Evolutionary conservation across 352 stramenopile species (phyloP), one percentile per base, ranked within the genome.

Genomic region (Hyaloperonospora brassicae): DNA sequence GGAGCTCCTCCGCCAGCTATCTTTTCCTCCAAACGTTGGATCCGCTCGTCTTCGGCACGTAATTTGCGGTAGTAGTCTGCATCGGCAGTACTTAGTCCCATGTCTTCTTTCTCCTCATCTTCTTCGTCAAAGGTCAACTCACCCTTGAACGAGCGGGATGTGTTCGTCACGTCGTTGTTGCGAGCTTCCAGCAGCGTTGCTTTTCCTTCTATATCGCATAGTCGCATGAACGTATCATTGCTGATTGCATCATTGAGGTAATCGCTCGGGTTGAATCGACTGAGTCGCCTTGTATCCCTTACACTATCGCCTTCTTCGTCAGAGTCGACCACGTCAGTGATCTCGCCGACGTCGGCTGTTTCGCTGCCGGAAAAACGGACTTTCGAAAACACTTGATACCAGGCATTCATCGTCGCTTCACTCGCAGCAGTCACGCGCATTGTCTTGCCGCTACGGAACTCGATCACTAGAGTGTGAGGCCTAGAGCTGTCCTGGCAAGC

Each of bases 221-320:
- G 72, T 0, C 79, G 75, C 47, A 87, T 57, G 41, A 86, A 78
- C 21, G 76, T 84, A 30, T 89, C 76, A 62, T 89, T 84, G 35
- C 66, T 79, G 61, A 89, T 79, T n/a, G 70, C 75, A 27, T 89
- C 76, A 47, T 87, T 86, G 1, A 89, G 52, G 62, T 89, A 87
- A 47, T 89, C 76, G 25, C 50, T 66, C 36, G 74, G 64, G 22
- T 83, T 56, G 17, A 86, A 73, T 12, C 74, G 73, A 41, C 67
- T 72, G 8, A 62, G 17, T 1, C 45, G 41, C 23, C 41, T 34
- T 44, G 49, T 58, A 2, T 48, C 48, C 4, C 55, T 51, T 47
- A 23, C 55, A 6, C 68, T 55, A 14, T 72, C 52, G 1, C 51
- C 45, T 52, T 64, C 57, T 23, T 34, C 44, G 17, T 61, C 64